Base-by-base conservation (phyloP, 352 stramenopile genomes). In the Phytophthora palmivora region DNA sequence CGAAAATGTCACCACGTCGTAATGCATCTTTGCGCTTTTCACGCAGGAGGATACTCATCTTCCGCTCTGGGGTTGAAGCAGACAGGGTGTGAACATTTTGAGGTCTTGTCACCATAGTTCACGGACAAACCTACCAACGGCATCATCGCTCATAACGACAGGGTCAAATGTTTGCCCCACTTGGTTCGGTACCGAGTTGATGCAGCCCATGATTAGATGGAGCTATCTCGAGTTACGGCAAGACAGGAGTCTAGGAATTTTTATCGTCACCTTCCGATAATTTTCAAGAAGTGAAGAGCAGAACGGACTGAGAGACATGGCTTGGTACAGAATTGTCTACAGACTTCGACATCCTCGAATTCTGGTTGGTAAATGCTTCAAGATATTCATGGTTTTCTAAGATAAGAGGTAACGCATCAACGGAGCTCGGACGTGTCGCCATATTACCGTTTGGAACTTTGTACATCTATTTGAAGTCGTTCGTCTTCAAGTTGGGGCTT, bases 1-100 rank as follows among this genome's bases (percentile, higher is more conserved):
- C 79, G 44, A 90, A 91, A 43, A 93, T 85, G 56, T 93, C 82
- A 45, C 72, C 69, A 43, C 82, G 81, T 6, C 81, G 75, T 26
- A 72, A 59, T 2, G 81, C 81, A 9, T 69, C 82, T 21, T 74
- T 74, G 18, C 84, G 82, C 59, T 90, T 93, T 57, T 89, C 82
- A 28, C 81, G 79, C 67, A 92, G 73, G 33, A 88, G 75, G 16
- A 87, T 46, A 48, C 72, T 83, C 61, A 90, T 78, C 36, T 84
- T 82, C 8, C 67, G 58, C 33, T 87, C 78, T 78, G 43, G 2
- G 10, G 33, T 24, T 16, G 45, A 32, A 2, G 45, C 24, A 26
- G 19, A 49, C 15, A 49, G 44, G 6, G 46, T 19, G 24, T 58
- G 14, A 48, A 18, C 9, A 48, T 32, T 3, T 49, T 6, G 26